phyloP scores from a whole-genome alignment of 805 yeast genomes.

The Saturnispora galanensis region DNA sequence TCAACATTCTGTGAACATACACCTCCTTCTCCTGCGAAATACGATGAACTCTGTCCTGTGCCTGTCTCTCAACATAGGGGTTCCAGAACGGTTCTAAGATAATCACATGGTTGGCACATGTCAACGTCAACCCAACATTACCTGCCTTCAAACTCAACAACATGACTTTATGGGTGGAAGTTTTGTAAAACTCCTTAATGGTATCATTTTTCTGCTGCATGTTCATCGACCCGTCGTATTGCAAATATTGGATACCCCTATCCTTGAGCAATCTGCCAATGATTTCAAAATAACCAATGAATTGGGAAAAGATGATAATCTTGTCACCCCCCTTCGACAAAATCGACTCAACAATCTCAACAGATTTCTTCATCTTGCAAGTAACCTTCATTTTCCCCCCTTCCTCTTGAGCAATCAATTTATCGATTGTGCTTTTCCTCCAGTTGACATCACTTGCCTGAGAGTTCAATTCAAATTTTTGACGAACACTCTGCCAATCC shows the following conservation, averaged over 20 bases:
- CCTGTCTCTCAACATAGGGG: constrained; percentile 95
- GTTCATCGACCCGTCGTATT: constrained; percentile 81
- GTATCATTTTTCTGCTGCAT: constrained; percentile 54
- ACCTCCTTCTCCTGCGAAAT: constrained; percentile 84
- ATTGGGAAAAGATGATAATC: constrained; percentile 76
- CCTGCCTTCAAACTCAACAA: constrained; percentile 86
- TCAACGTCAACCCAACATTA: constrained; percentile 87
- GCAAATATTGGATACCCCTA: constrained; percentile 38
- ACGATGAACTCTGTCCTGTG: constrained; percentile 91
- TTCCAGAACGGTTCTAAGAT: constrained; percentile 97
- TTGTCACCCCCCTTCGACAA: constrained; percentile 49
- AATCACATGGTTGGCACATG: constrained; percentile 89
- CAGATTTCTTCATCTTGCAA: constrained; percentile 57
- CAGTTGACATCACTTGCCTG: constrained; percentile 19
- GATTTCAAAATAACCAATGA: constrained; percentile 69
- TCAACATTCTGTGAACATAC: constrained; percentile 59
- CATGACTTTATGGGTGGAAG: constrained; percentile 44
- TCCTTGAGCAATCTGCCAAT: constrained; percentile 42
- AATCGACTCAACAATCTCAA: constrained; percentile 48
- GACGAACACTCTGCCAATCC: constrained; percentile 19
- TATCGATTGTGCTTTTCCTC: constrained; percentile 21
- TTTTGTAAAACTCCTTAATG: constrained; percentile 53
- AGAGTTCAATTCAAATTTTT: constrained; percentile 16
- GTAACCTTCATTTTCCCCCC: constrained; percentile 45
- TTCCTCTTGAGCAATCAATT: constrained; percentile 21